These are phyloP conservation scores for Jamesozyma piceae DNA, from an alignment of 805 yeast species.

Conservation along the genomic window DNA sequence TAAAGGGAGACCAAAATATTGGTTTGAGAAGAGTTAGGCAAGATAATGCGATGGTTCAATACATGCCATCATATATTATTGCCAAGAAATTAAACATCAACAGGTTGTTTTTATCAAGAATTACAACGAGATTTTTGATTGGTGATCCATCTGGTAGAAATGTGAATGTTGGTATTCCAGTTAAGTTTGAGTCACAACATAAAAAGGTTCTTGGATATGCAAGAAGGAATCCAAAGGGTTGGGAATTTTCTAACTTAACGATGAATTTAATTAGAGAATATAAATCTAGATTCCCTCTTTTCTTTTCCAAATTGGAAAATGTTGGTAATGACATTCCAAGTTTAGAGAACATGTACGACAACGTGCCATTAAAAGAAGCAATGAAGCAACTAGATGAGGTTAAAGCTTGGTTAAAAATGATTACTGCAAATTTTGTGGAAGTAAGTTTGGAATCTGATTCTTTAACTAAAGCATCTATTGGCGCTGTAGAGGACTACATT, in stretches of 20 bases:
- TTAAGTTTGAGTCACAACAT: constrained; percentile 72
- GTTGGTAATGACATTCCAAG: constrained; percentile 22
- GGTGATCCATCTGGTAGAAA: constrained; percentile 43
- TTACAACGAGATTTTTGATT: constrained; percentile 66
- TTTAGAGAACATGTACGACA: constrained; percentile 28
- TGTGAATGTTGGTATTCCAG: constrained; percentile 67
- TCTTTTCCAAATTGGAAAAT: constrained; percentile 39
- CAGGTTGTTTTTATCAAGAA: constrained; percentile 60
- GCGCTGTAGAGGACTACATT: constrained; percentile 55
- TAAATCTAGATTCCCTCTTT: constrained; percentile 47
- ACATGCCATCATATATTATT: constrained; percentile 57
- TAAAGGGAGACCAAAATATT: constrained; percentile 48
- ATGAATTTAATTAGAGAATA: constrained; percentile 56
- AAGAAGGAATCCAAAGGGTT: constrained; percentile 49
- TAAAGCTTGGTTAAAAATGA: constrained; percentile 37
- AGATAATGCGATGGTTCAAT: constrained; percentile 49
- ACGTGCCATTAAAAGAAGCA: constrained; percentile 26
- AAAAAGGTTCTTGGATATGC: constrained; percentile 86
- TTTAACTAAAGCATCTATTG: constrained; percentile 55
- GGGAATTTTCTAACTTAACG: constrained; percentile 81
- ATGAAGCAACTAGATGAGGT: constrained; percentile 26
- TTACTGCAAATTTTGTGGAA: constrained; percentile 46
- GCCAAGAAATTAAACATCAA: constrained; percentile 48
- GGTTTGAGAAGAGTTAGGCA: constrained; percentile 52
- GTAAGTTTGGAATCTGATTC: constrained; percentile 75